phyloP scores from a whole-genome alignment of 2,329 filamentous ascomycete species.

The Colletotrichum lindemuthianum region DNA sequence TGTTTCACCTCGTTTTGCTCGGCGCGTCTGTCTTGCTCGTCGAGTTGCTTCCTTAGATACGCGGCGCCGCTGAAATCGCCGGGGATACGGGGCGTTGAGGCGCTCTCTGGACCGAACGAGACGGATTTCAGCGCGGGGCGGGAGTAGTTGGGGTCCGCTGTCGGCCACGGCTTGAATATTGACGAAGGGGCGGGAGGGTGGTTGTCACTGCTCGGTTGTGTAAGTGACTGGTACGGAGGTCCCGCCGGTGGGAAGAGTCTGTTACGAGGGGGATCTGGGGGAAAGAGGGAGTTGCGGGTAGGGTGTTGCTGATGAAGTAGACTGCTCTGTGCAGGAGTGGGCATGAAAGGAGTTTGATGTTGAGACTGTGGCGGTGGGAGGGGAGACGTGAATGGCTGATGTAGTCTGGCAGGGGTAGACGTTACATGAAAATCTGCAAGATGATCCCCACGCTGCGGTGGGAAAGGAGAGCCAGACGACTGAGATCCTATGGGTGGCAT shows the following conservation, averaged over 20 bases:
- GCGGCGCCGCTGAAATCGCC: slow-evolving; percentile 12
- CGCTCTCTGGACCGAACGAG: not conserved
- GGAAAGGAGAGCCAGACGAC: not conserved
- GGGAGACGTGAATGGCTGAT: no score
- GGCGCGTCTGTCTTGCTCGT: slow-evolving; percentile 6
- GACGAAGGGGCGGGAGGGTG: not conserved
- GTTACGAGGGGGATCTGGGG: no score
- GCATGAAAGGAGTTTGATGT: no score
- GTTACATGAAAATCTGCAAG: not conserved
- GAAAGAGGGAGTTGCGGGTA: no score
- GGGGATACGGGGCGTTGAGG: not conserved
- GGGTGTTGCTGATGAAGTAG: no score
- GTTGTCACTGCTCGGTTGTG: no score
- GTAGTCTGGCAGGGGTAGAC: not conserved
- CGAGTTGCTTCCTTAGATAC: slow-evolving; percentile 3
- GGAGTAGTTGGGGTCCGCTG: not conserved
- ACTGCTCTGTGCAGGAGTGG: no score
- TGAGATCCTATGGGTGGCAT: no score
- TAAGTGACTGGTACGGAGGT: no score
- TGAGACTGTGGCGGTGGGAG: no score
- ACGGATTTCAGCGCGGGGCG: slow-evolving; percentile 12
- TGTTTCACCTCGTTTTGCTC: not conserved
- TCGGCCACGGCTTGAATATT: slow-evolving; percentile 12
- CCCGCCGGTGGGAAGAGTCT: no score
- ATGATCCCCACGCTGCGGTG: not conserved